Base-by-base conservation (phyloP, 1,284 basidiomycete species). In the Boletus chippewaensis region DNA sequence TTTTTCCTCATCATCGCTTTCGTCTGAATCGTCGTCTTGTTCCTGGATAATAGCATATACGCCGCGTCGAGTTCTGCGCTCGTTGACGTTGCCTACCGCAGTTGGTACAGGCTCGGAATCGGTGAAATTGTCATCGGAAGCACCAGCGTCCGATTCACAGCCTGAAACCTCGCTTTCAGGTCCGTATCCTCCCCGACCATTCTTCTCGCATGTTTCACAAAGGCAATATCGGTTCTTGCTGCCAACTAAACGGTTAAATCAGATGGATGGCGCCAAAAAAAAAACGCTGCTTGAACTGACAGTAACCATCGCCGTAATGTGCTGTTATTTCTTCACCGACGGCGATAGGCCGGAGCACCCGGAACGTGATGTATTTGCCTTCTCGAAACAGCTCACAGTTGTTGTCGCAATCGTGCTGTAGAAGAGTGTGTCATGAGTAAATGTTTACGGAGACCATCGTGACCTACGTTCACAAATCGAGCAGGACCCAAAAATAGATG, bases 401-500 rank as follows among this genome's bases (percentile, higher is more conserved):
- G 59, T 93, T 88, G 53, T 91, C 81, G 69, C 92, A 95, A 66
- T 95, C 92, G 64, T 95, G 91, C 87, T 92, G 67, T 55, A 67
- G 48, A 61, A 38, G 42, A 50, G 44, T 49, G 53, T 51, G 53
- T 51, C 53, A 61, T 51, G 45, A 59, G 50, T 49, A 26, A 44
- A 49, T 57, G 46, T 53, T 53, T 53, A 20, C 49, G 49, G 29
- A 59, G 47, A 47, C 42, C 44, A 43, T 52, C 53, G 52, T 57
- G 47, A 73, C 88, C 78, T 70, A 93, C 91, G 66, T 95, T 95
- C 55, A 95, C 91, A 72, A 95, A 95, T 58, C 92, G 83, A 65
- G 93, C 93, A 44, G 92, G 92, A 2, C 92, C 93, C 59, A 95
- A 74, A 71, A 95, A 87, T 58, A 95, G 75, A 73, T 94, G 89